Evolutionary conservation across 2,329 filamentous ascomycete species (phyloP), one percentile per base, ranked within the genome.

Genomic region (Penicillium thymicola): DNA sequence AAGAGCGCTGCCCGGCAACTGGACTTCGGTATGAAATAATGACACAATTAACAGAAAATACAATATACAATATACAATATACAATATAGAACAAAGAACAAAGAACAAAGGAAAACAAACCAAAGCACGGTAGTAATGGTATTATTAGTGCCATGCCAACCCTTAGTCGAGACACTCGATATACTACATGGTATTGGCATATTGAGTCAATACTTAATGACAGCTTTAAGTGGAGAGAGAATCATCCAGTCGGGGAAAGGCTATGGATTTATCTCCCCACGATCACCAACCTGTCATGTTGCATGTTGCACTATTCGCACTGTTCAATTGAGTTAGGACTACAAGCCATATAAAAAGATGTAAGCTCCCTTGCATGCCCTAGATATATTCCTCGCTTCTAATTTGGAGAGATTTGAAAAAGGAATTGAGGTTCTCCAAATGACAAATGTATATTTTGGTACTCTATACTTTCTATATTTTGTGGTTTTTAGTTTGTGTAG

Each of bases 1-100:
- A 85, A 86, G 61, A 92, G 90, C 74, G 88, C 95, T 16, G 90
- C 92, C 38, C 83, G 91, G 58, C 92, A 89, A 76, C 77, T 97
- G 59, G 88, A 94, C 72, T 94, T 94, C 77, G 86, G 85, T 6
- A 64, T 63, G 59, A 66, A 64, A 55, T 66, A 59, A 66, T 47
- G 45, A 59, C 18, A 25, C 32, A 13, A 27, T 28, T 9, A 32
- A 30, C 27, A 51, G 8, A 10, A 42, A 11, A 42, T 11, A 27
- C 23, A n/a, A 27, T 16, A 21, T 21, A 42, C 23, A n/a, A 27
- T n/a, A n/a, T 28, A 18, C n/a, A n/a, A n/a, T n/a, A 27, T 27
- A 42, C 23, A n/a, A 27, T n/a, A n/a, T 28, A 18, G 23, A 45
- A 30, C 23, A 40, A 13, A 45, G 10, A 28, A 32, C 30, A 32